These are phyloP conservation scores for Flammula alnicola DNA, from an alignment of 1,284 basidiomycete genomes.

Conservation along the genomic window DNA sequence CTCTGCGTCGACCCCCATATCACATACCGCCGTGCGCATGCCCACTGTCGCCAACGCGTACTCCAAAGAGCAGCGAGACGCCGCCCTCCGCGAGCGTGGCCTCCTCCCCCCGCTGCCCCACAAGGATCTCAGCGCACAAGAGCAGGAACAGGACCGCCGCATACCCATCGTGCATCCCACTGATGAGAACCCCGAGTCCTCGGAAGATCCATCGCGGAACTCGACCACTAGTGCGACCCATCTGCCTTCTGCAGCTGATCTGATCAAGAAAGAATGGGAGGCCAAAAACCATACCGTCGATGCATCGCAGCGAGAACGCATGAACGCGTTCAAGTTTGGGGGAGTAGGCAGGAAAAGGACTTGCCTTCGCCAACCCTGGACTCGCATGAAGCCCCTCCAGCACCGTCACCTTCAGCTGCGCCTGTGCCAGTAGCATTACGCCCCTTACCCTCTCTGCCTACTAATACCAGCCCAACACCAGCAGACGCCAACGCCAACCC, in stretches of 20 bases:
- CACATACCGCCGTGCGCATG: slow-evolving; percentile 14
- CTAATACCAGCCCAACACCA: too few relatives aligned
- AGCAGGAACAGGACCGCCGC: slow-evolving; percentile 47
- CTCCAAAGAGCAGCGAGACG: slow-evolving; percentile 47
- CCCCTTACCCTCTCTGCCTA: too few relatives aligned
- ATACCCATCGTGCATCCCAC: slow-evolving; percentile 32
- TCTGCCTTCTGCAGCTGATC: too few relatives aligned
- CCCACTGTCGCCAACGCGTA: slow-evolving; percentile 24
- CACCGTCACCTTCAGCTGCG: neutral
- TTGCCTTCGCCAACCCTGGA: slow-evolving; percentile 4
- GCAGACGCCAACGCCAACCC: too few relatives aligned
- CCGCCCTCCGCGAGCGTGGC: slow-evolving; percentile 58
- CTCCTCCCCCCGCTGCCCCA: slow-evolving; percentile 49
- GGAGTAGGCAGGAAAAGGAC: too few relatives aligned
- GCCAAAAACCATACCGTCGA: too few relatives aligned
- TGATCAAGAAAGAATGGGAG: too few relatives aligned
- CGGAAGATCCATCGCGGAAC: too few relatives aligned
- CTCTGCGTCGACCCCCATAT: slow-evolving; percentile 14
- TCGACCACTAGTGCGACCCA: too few relatives aligned
- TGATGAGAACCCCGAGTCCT: slow-evolving; percentile 1
- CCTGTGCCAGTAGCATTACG: too few relatives aligned
- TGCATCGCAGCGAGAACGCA: slow-evolving; percentile 30
- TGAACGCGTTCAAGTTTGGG: slow-evolving; percentile 40
- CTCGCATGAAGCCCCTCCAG: slow-evolving; percentile 1
- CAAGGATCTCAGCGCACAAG: slow-evolving; percentile 52